These are phyloP conservation scores for Kazachstania viticola DNA, from an alignment of 805 yeast genomes.

Conservation along the genomic window DNA sequence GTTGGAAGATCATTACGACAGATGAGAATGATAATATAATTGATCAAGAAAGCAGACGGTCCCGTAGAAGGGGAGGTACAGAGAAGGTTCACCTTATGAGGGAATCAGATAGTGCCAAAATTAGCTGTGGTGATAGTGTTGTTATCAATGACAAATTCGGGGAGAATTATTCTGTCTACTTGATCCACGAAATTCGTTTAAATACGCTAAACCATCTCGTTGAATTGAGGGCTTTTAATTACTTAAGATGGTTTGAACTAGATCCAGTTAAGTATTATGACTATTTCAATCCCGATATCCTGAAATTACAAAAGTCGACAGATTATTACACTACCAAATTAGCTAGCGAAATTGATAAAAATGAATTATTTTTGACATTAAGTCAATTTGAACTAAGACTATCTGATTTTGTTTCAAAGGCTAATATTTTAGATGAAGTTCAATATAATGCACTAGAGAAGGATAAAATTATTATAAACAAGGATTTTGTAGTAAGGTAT, in stretches of 20 bases:
- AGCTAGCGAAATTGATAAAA: slow-evolving; percentile 13
- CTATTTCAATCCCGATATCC: slow-evolving; percentile 7
- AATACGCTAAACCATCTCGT: slow-evolving; percentile 36
- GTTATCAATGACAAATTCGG: slow-evolving; percentile 27
- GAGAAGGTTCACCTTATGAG: slow-evolving; percentile 23
- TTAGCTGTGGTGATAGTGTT: slow-evolving; percentile 41
- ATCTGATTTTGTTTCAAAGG: slow-evolving; percentile 31
- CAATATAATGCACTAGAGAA: background rate
- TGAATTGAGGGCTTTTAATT: slow-evolving; percentile 37
- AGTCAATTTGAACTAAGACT: slow-evolving; percentile 32
- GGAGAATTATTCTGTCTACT: slow-evolving; percentile 28
- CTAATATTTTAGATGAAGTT: slow-evolving; percentile 29
- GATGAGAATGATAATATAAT: slow-evolving; percentile 13
- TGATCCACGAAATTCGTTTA: slow-evolving; percentile 37
- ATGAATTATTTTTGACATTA: slow-evolving; percentile 46
- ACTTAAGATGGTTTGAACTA: slow-evolving; percentile 30
- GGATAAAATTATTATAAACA: slow-evolving; percentile 1
- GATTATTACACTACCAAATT: slow-evolving; percentile 7
- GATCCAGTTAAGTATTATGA: slow-evolving; percentile 16
- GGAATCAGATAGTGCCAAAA: slow-evolving; percentile 33
- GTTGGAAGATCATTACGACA: slow-evolving; percentile 14
- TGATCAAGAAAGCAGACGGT: slow-evolving; percentile 6
- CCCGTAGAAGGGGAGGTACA: slow-evolving; percentile 6
- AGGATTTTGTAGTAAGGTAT: slow-evolving; percentile 9
- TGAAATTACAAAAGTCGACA: slow-evolving; percentile 7